Evolutionary conservation across 306 rosid species (phyloP).

Genomic region (Quercus alba): DNA sequence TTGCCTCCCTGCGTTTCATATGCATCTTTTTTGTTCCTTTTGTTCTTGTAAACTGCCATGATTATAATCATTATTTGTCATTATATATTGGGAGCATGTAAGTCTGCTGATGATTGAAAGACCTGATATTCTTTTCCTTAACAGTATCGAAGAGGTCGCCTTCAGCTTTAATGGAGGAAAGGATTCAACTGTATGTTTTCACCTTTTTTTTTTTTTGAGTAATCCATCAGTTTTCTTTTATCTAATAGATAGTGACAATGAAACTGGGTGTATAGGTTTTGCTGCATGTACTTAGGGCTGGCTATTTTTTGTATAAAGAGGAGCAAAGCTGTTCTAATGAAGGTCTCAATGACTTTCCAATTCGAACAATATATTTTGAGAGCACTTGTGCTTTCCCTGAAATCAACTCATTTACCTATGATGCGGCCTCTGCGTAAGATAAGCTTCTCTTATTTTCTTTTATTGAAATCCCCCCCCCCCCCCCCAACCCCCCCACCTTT

Average conservation of each 20-base stretch:
- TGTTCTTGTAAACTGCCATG: not conserved
- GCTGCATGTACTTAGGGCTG: constrained; percentile 94
- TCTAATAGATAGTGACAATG: constrained; percentile 19
- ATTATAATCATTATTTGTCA: not conserved
- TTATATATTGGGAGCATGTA: not conserved
- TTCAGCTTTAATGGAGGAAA: constrained; percentile 98
- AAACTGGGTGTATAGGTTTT: constrained; percentile 63
- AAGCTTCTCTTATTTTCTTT: constrained; percentile 20
- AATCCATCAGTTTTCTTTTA: constrained; percentile 3
- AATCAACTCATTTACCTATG: constrained; percentile 80
- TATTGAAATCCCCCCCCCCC: not conserved
- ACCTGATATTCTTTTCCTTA: constrained; percentile 24
- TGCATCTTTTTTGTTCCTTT: not conserved
- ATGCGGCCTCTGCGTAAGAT: constrained; percentile 68
- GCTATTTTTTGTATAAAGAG: constrained; percentile 68
- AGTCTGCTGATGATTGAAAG: constrained; percentile 12
- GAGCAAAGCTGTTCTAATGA: constrained; percentile 57
- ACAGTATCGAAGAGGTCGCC: constrained; percentile 87
- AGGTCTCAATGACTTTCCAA: constrained; percentile 56
- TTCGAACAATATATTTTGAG: constrained; percentile 91
- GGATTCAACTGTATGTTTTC: constrained; percentile 85
- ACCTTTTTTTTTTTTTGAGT: constrained; percentile 9
- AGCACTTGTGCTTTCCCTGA: constrained; percentile 75
- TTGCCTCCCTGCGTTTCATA: not conserved
- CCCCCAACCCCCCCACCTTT: not conserved